Evolutionary conservation across 345 rosid species (phyloP).

Genomic region (Lepidium didymum): DNA sequence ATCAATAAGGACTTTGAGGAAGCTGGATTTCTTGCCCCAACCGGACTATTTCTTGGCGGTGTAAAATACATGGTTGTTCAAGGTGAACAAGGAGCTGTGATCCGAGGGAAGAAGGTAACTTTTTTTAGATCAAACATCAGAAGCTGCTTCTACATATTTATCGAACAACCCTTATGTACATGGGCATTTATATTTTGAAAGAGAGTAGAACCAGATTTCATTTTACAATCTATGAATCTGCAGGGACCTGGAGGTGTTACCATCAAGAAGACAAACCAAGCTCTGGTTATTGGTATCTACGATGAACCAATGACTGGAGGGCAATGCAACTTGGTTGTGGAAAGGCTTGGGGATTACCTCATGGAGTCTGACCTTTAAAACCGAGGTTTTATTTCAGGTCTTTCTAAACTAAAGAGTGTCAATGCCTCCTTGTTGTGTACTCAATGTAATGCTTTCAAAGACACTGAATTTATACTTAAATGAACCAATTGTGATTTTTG

Average conservation of each 20-base stretch:
- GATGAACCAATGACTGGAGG: constrained; percentile 33
- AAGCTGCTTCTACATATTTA: background rate
- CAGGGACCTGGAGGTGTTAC: constrained; percentile 86
- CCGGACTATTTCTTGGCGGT: constrained; percentile 70
- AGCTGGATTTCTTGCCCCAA: constrained; percentile 72
- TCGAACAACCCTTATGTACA: background rate
- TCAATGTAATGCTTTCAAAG: constrained; percentile 15
- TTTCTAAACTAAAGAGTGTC: background rate
- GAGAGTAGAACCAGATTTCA: background rate
- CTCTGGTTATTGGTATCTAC: constrained; percentile 25
- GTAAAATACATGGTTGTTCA: constrained; percentile 79
- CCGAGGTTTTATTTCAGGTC: background rate
- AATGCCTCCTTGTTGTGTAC: constrained; percentile 2
- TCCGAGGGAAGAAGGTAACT: constrained; percentile 83
- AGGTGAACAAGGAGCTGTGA: constrained; percentile 78
- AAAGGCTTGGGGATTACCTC: constrained; percentile 63
- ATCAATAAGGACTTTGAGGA: constrained; percentile 53
- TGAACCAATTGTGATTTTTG: constrained; percentile 14
- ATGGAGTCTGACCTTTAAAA: constrained; percentile 55
- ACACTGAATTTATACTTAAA: constrained; percentile 12
- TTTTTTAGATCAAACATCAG: background rate
- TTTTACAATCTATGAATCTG: background rate
- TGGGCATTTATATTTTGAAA: background rate
- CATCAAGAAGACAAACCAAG: constrained; percentile 60
- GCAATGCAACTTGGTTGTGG: constrained; percentile 35